Conservation (phyloP, 768 basidiomycete genomes). For the Rhodotorula taiwanensis region DNA sequence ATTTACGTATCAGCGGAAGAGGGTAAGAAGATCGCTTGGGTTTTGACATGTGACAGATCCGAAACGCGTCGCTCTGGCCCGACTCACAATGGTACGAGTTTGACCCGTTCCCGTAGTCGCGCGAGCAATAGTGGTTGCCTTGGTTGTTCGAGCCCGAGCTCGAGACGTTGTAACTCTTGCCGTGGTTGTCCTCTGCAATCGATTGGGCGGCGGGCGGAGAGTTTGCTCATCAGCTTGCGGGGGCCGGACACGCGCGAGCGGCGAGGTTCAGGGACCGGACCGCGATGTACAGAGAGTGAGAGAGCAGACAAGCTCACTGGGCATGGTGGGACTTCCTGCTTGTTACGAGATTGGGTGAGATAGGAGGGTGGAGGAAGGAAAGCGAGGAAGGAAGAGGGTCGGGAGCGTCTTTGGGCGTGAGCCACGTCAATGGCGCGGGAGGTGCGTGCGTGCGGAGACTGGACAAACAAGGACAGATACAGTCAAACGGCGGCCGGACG, state of each 20-base stretch:
- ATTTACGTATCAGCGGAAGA: no score
- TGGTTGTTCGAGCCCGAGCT: slow-evolving; percentile 37
- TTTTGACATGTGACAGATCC: no score
- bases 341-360: neutral
- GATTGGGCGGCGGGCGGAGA: neutral
- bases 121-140: slow-evolving; percentile 61
- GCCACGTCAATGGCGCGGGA: no score
- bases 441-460: no score
- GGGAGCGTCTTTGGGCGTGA: neutral
- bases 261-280: neutral
- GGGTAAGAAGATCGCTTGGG: no score
- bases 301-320: slow-evolving; percentile 5
- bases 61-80: slow-evolving; percentile 39
- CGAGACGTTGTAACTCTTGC: slow-evolving; percentile 3
- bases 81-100: slow-evolving; percentile 54
- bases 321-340: neutral
- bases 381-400: neutral
- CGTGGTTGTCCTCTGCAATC: slow-evolving; percentile 19
- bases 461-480: neutral
- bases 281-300: neutral
- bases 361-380: neutral
- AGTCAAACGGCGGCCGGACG: no score
- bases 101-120: slow-evolving; percentile 48
- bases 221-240: no score
- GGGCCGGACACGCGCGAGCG: neutral